Conservation (phyloP, 2,329 filamentous ascomycete species). For the Cylindrodendrum hubeiense region DNA sequence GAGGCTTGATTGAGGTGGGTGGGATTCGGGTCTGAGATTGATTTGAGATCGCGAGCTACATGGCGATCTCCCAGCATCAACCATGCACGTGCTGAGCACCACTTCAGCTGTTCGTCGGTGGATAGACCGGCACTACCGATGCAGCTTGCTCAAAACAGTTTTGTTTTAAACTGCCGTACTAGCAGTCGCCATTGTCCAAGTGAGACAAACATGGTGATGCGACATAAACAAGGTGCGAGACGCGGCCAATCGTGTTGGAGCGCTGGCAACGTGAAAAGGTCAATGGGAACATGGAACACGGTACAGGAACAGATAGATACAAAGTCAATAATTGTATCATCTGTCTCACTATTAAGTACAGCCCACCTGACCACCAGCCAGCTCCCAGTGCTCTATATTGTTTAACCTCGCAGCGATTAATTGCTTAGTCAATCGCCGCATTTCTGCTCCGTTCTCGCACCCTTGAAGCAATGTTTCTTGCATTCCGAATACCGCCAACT, state of each 20-base stretch:
- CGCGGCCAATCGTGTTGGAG: background rate
- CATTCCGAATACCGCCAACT: too few species aligned
- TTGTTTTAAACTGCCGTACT: background rate
- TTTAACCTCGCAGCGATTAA: too few species aligned
- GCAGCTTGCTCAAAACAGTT: background rate
- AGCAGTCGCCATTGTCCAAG: background rate
- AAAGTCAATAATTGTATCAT: background rate
- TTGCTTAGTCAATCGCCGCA: too few species aligned
- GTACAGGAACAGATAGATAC: background rate
- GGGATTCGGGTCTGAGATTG: background rate
- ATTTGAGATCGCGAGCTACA: background rate
- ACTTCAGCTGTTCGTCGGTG: constrained; percentile 26
- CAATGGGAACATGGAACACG: background rate
- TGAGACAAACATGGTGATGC: background rate
- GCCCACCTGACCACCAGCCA: too few species aligned
- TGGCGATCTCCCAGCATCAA: background rate
- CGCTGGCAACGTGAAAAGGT: background rate
- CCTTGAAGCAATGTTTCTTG: too few species aligned
- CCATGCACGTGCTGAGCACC: constrained; percentile 30
- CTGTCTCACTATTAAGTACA: too few species aligned
- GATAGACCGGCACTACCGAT: constrained; percentile 4
- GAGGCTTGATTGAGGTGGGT: background rate
- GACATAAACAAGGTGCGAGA: background rate
- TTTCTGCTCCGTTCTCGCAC: too few species aligned
- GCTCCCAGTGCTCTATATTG: background rate